Base-by-base conservation (phyloP, 768 basidiomycete species). In the Lyophyllum shimeji region DNA sequence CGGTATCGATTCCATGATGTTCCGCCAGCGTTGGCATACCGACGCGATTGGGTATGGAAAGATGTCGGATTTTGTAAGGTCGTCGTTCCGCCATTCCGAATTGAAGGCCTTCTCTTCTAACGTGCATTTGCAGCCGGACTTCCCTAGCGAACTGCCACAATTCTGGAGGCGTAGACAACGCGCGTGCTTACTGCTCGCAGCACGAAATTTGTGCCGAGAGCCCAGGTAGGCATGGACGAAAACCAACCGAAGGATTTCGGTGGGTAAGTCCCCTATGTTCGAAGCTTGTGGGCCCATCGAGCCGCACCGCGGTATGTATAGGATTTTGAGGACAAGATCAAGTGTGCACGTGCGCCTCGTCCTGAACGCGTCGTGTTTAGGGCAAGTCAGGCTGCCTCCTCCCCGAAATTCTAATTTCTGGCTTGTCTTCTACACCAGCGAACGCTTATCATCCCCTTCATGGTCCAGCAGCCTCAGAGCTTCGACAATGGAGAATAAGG, bases 11-110 rank as follows among this genome's bases (percentile, higher is more conserved):
- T 39, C 37, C 42, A 46, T 15, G 21, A 50, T 37, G 2, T 33
- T 24, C 7, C 52, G 39, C 58, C 58, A 59, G 20, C 24, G 27
- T 18, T 34, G 25, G 29, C 52, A 54, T 6, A 54, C 52, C 11
- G 46, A n/a, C 7, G 57, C 34, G 23, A 58, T 33, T n/a, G n/a
- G 15, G 51, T 21, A 20, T 52, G 43, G 53, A 21, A 55, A 48
- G 23, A 47, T 5, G 2, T 1, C 0, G 15, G 53, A 33, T 12
- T 6, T 47, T 7, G n/a, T 21, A 3, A 47, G 46, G 2, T 47
- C 33, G 6, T 42, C 23, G 12, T 17, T 47, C 37, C 46, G 11
- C 54, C 48, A 46, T 15, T 46, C 13, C 23, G 43, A 25, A 29
- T 13, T 27, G 24, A 11, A 27, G 25, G 13, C 6, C 43, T 23